Evolutionary conservation across 129 eudicot species (phyloP).

Genomic region (Lactuca sativa): DNA sequence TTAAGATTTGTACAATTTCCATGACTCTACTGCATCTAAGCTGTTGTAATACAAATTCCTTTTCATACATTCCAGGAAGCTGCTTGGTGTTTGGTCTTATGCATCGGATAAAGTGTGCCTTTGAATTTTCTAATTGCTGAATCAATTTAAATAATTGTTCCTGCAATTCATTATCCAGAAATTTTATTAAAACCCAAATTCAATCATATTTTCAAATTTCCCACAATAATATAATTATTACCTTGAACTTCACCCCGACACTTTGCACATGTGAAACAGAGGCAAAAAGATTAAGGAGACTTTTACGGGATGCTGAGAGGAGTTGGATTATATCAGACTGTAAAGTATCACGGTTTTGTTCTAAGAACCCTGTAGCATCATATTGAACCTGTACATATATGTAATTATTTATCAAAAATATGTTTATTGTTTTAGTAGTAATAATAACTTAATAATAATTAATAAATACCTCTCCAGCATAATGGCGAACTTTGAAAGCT

Average conservation of each 20-base stretch:
- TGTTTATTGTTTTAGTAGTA: neutral
- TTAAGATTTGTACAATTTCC: constrained; percentile 73
- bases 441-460: neutral
- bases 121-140: constrained; percentile 74
- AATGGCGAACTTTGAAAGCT: constrained; percentile 67
- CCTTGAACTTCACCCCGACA: constrained; percentile 83
- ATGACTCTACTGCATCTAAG: constrained; percentile 75
- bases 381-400: constrained; percentile 63
- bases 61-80: constrained; percentile 72
- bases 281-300: constrained; percentile 32
- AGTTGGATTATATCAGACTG: constrained; percentile 59
- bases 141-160: constrained; percentile 75
- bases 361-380: constrained; percentile 78
- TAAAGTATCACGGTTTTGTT: constrained; percentile 72
- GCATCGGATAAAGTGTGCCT: constrained; percentile 89
- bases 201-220: neutral
- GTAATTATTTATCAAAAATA: constrained; percentile 3
- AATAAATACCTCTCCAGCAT: constrained; percentile 65
- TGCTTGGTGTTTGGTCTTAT: constrained; percentile 82
- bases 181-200: neutral
- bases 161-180: constrained; percentile 46
- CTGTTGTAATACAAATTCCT: constrained; percentile 70
- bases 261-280: constrained; percentile 54
- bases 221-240: constrained; percentile 12
- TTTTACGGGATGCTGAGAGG: constrained; percentile 48